phyloP scores from a whole-genome alignment of 2,329 filamentous ascomycete species.

The Calonectria pauciramosa region DNA sequence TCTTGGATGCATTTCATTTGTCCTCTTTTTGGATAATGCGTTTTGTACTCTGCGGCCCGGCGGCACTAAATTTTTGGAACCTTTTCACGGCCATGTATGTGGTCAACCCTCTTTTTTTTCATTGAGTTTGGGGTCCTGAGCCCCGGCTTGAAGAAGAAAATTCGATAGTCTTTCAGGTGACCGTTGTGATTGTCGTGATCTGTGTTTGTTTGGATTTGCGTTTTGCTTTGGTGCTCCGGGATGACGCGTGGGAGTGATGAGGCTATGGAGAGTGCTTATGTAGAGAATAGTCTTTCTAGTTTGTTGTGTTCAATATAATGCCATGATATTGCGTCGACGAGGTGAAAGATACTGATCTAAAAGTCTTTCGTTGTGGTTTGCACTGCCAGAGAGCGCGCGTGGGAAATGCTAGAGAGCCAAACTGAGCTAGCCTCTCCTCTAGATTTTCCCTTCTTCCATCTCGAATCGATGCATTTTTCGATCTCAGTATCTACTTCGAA shows the following conservation, averaged over 20 bases:
- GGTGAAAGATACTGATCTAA: too few species aligned
- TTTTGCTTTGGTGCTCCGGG: neutral
- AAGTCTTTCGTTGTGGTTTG: neutral
- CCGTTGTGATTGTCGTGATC: neutral
- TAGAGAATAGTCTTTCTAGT: too few species aligned
- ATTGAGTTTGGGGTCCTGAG: slow-evolving; percentile 16
- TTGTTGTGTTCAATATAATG: neutral
- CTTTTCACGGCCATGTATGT: neutral
- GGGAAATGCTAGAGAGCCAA: neutral
- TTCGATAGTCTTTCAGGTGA: too few species aligned
- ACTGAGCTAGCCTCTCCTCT: neutral
- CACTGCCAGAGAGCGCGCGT: neutral
- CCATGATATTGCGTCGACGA: neutral
- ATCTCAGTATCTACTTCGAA: neutral
- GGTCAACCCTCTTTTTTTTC: neutral
- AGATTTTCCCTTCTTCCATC: neutral
- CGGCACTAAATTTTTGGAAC: neutral
- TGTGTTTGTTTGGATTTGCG: neutral
- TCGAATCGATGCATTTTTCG: neutral
- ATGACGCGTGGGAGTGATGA: neutral
- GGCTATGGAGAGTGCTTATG: neutral
- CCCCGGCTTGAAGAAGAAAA: slow-evolving; percentile 14
- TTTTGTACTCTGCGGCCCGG: slow-evolving; percentile 27
- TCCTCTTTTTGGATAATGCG: slow-evolving; percentile 13
- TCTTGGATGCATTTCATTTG: neutral